These are phyloP conservation scores for Panellus pusillus DNA, from an alignment of 768 basidiomycete species.

Conservation along the genomic window DNA sequence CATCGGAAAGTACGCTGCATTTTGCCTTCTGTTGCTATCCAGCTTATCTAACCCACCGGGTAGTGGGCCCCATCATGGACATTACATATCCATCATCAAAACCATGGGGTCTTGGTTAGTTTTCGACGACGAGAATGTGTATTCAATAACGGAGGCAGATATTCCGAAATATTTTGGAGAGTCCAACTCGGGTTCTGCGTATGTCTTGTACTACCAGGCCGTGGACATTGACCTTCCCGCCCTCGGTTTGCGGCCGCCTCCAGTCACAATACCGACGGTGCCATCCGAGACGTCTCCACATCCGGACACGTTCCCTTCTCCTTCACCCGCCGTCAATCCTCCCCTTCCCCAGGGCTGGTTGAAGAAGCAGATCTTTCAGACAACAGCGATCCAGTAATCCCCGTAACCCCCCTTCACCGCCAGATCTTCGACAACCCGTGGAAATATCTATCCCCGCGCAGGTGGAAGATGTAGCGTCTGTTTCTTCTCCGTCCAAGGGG, in stretches of 20 bases:
- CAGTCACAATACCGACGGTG: slow-evolving; percentile 26
- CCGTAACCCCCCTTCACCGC: slow-evolving; percentile 25
- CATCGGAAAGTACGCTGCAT: slow-evolving; percentile 83
- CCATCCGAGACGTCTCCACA: slow-evolving; percentile 22
- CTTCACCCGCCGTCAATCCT: slow-evolving; percentile 18
- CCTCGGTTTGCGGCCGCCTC: slow-evolving; percentile 59
- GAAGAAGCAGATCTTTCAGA: slow-evolving; percentile 29
- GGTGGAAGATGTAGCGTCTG: slow-evolving; percentile 7
- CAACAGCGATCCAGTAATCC: slow-evolving; percentile 27
- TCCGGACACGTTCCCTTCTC: slow-evolving; percentile 27
- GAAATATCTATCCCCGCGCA: slow-evolving; percentile 7
- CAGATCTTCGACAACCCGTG: slow-evolving; percentile 11
- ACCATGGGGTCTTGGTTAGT: slow-evolving; percentile 83
- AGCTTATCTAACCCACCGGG: slow-evolving; percentile 20
- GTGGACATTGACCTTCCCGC: slow-evolving; percentile 76
- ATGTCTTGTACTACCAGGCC: slow-evolving; percentile 97
- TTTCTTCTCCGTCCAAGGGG: slow-evolving; percentile 16
- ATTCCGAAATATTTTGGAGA: slow-evolving; percentile 96
- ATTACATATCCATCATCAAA: slow-evolving; percentile 95
- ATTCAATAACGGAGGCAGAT: slow-evolving; percentile 82
- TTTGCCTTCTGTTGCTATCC: slow-evolving; percentile 7
- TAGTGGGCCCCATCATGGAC: slow-evolving; percentile 97
- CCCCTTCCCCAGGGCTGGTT: slow-evolving; percentile 31
- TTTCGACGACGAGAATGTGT: slow-evolving; percentile 95
- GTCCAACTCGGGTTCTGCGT: slow-evolving; percentile 82